Conservation (phyloP, 2,329 filamentous ascomycete genomes). For the Colletotrichum simmondsii region DNA sequence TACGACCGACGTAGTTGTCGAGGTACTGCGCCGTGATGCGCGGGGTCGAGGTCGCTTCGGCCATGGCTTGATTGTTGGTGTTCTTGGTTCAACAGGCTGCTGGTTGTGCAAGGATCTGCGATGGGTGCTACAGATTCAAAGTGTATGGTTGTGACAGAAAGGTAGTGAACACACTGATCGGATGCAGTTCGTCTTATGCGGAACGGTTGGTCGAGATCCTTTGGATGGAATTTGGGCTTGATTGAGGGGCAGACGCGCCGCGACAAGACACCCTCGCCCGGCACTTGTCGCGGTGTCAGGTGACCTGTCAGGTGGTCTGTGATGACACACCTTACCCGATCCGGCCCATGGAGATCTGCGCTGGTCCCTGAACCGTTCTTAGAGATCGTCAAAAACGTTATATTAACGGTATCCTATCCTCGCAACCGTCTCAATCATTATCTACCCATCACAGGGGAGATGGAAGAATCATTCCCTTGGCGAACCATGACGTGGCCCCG, state of each 20-base stretch:
- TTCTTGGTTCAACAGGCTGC: not conserved
- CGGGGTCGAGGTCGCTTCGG: slow-evolving; percentile 75
- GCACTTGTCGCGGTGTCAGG: slow-evolving; percentile 31
- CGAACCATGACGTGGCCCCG: slow-evolving; percentile 5
- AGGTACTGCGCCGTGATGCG: slow-evolving; percentile 86
- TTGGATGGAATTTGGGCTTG: not conserved
- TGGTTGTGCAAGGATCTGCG: not conserved
- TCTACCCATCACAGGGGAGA: not conserved
- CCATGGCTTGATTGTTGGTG: slow-evolving; percentile 63
- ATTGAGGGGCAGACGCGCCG: slow-evolving; percentile 2
- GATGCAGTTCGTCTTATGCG: not conserved
- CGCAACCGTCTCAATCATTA: not conserved
- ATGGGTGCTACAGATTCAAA: not conserved
- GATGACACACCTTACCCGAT: not conserved
- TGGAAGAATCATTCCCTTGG: not conserved
- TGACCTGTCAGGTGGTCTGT: slow-evolving; percentile 3
- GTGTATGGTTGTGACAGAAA: not conserved
- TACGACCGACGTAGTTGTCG: slow-evolving; percentile 76
- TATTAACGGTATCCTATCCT: slow-evolving; percentile 16
- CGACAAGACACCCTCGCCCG: not conserved
- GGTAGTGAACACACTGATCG: not conserved
- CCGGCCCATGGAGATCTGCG: not conserved
- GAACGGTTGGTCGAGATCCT: not conserved
- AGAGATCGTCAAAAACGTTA: slow-evolving; percentile 26
- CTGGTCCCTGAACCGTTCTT: not conserved